A percentile compares a stretch with the other conserved stretches of the same genome.
Conservation (phyloP, 78 protist species). For the Dictyostelium discoideum region dicty_2.7 NC_007090.3:1388001-1388500, state of each 20-base stretch:
- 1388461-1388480: neutral
- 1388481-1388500: neutral
- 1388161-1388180: too few relatives aligned
- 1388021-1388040: neutral
- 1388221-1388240: too few relatives aligned
- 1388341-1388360: neutral
- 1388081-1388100: too few relatives aligned
- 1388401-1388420: neutral
- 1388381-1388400: neutral
- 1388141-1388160: too few relatives aligned
- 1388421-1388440: neutral
- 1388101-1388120: too few relatives aligned
- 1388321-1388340: neutral
- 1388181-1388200: too few relatives aligned
- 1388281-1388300: neutral
- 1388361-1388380: neutral
- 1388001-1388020: neutral
- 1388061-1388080: too few relatives aligned
- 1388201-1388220: too few relatives aligned
- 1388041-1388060: neutral
- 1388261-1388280: neutral
- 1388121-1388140: too few relatives aligned
- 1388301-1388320: slow-evolving; percentile 7
- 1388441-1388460: neutral
- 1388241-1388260: neutral